Evolutionary conservation across 2,329 filamentous ascomycete genomes (phyloP), one percentile per base, ranked within the genome.

Genomic region (Colletotrichum sp.): DNA sequence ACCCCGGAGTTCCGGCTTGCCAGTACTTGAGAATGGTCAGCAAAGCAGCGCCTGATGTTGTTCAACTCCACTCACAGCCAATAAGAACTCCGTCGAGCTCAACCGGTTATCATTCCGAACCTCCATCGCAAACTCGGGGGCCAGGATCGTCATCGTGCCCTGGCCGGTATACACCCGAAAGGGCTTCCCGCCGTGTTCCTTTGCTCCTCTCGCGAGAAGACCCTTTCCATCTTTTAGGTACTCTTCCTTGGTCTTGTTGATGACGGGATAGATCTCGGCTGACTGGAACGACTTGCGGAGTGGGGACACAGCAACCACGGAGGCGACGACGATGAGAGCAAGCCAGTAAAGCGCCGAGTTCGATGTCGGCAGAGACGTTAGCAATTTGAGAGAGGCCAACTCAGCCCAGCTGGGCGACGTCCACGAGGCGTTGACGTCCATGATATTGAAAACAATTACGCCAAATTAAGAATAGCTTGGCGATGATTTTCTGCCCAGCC

Each of bases 81-180:
- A 28, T 34, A 74, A 38, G 9, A 74, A 74, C 61, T 74, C 67
- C 4, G 67, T 65, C 16, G 67, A 74, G 43, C 60, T 71, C 52
- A 74, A 8, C 18, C 71, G 12, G 8, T 28, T 48, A 12, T 74
- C 71, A 34, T 74, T 74, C 52, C 43, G 48, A n/a, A 74, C 43
- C 10, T 71, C 71, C 12, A 60, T 26, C 1, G 48, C 68, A 38
- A 71, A 66, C 10, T 52, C 16, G 18, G 71, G 67, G 9, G 48
- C 67, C 21, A 71, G 18, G 2, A 74, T 36, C 8, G 71, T 74
- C 18, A 74, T 28, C 6, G 58, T 71, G 18, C 67, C 71, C 8
- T 71, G 67, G 4, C 71, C 71, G 5, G 67, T 74, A 24, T 66
- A 65, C 16, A 74, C 48, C 4, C 71, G 67, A 36, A 74, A 74